Percentiles rank a stretch among this genome's conserved stretches.
phyloP scores from a whole-genome alignment of 2,329 filamentous ascomycete genomes.

The Botryotinia globosa region DNA sequence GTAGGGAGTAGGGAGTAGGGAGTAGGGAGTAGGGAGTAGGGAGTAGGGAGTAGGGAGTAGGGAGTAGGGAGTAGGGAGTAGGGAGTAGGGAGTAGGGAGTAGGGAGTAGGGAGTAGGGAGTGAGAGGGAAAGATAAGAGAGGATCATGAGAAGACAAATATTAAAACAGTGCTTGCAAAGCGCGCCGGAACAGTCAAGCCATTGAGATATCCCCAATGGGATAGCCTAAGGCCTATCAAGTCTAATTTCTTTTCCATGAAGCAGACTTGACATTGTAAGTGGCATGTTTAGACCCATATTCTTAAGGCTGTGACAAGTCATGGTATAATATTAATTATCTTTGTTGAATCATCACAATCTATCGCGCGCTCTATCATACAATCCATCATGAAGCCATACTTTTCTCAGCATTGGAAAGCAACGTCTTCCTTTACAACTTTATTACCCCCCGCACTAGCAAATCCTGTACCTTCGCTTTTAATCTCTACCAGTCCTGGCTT shows the following conservation, averaged over 20 bases:
- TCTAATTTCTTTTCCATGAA: not conserved
- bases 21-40: too few species aligned
- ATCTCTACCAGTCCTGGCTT: constrained; percentile 75
- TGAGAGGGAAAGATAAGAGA: too few species aligned
- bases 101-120: too few species aligned
- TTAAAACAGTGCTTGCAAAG: too few species aligned
- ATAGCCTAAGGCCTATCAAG: rapidly evolving
- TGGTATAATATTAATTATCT: too few species aligned
- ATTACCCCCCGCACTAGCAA: constrained; percentile 81
- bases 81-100: too few species aligned
- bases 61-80: too few species aligned
- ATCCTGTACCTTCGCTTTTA: constrained; percentile 85
- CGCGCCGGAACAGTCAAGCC: not conserved
- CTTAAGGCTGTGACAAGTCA: not conserved
- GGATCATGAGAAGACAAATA: too few species aligned
- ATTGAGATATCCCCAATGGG: not conserved
- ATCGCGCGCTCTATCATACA: not conserved
- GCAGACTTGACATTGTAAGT: not conserved
- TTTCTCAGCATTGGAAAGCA: constrained; percentile 71
- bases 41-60: too few species aligned
- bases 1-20: too few species aligned
- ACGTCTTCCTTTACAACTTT: constrained; percentile 76
- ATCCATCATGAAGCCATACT: not conserved
- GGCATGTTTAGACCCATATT: not conserved
- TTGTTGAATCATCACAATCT: not conserved